Evolutionary conservation across 805 yeast genomes (phyloP).

Genomic region (Myxozyma kluyveri): DNA sequence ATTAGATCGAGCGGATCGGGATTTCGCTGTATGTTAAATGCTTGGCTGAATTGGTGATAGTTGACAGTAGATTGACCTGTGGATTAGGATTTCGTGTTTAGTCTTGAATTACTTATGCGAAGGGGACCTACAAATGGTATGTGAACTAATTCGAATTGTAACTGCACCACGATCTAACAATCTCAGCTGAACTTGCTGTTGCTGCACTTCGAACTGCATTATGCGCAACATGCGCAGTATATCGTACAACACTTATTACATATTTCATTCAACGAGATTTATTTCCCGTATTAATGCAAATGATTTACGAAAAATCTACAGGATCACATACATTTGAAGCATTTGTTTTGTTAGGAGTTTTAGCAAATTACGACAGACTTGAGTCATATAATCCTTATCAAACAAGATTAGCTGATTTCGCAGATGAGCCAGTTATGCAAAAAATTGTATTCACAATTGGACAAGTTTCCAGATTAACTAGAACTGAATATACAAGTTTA

Average conservation of each 20-base stretch:
- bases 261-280: conserved; percentile 40
- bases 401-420: conserved; percentile 41
- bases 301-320: conserved; percentile 35
- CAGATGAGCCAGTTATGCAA: conserved; percentile 40
- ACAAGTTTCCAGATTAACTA: conserved; percentile 5
- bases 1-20: conserved; percentile 36
- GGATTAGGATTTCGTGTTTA: conserved; percentile 34
- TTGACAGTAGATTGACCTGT: too few species aligned
- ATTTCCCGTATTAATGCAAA: conserved; percentile 39
- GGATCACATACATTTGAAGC: conserved; percentile 38
- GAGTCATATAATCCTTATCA: conserved; percentile 41
- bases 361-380: conserved; percentile 40
- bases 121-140: conserved; percentile 19
- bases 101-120: conserved; percentile 33
- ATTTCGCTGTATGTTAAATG: conserved; percentile 5
- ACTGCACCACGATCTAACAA: neutral
- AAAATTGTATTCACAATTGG: conserved; percentile 31
- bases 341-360: conserved; percentile 39
- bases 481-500: conserved; percentile 16
- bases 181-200: conserved; percentile 26
- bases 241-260: conserved; percentile 38
- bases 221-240: conserved; percentile 36
- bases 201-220: conserved; percentile 36
- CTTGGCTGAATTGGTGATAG: neutral
- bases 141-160: neutral